Evolutionary conservation across 805 yeast species (phyloP).

Genomic region (Wickerhamiella dianesei): DNA sequence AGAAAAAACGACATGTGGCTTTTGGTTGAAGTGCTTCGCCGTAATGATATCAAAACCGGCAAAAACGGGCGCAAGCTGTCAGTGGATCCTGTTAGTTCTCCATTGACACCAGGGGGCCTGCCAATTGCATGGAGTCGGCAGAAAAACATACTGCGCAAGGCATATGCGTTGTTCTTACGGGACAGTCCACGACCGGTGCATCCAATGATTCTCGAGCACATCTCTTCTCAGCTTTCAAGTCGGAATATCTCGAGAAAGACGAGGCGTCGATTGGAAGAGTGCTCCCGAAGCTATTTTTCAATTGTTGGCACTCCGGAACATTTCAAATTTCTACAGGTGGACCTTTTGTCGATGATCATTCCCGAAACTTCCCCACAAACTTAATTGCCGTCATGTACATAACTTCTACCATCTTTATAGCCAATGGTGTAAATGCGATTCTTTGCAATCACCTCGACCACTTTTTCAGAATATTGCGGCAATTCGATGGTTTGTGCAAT

Average conservation of each 20-base stretch:
- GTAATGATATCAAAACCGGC: constrained; percentile 10
- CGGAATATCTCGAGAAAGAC: not conserved
- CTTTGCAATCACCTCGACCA: too few species aligned
- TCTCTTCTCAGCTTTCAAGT: not conserved
- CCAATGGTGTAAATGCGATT: not conserved
- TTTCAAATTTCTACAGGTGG: not conserved
- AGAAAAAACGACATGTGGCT: constrained; percentile 2
- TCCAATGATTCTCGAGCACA: constrained; percentile 3
- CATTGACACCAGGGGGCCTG: constrained; percentile 6
- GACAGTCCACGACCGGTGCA: constrained; percentile 8
- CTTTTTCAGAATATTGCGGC: too few species aligned
- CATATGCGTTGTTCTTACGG: constrained; percentile 3
- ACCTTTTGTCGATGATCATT: not conserved
- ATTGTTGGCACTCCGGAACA: not conserved
- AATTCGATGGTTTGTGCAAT: too few species aligned
- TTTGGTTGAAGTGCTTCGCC: constrained; percentile 8
- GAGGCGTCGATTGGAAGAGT: constrained; percentile 5
- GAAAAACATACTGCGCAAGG: constrained; percentile 3
- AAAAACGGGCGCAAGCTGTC: constrained; percentile 15
- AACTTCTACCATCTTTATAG: too few species aligned
- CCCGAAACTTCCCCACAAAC: not conserved
- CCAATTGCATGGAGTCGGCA: constrained; percentile 5
- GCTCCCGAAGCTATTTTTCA: constrained; percentile 4
- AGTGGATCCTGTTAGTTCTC: constrained; percentile 2
- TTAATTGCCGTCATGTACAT: too few species aligned